These are phyloP conservation scores for Marasmius tenuissimus DNA, from an alignment of 1,284 basidiomycete species.

Conservation along the genomic window DNA sequence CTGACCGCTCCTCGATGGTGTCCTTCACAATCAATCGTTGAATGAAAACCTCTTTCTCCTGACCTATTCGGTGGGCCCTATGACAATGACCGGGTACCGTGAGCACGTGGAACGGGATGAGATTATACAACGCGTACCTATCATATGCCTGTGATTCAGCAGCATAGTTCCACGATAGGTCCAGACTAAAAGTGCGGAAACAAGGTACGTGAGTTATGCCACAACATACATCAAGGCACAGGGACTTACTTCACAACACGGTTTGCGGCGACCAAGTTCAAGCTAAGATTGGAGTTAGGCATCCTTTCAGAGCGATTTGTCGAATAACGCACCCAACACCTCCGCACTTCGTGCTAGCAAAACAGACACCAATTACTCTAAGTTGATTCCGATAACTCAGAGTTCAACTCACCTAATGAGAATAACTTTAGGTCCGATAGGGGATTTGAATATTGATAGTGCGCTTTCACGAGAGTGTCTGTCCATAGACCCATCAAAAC, in stretches of 20 bases:
- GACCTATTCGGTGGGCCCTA: constrained; percentile 63
- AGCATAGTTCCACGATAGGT: constrained; percentile 72
- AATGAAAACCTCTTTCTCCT: constrained; percentile 66
- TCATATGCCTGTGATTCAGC: constrained; percentile 70
- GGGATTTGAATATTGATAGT: constrained; percentile 49
- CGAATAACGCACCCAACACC: constrained; percentile 51
- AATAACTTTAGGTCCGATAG: constrained; percentile 58
- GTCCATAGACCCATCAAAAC: constrained; percentile 69
- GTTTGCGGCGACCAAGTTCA: constrained; percentile 66
- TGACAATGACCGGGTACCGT: not conserved
- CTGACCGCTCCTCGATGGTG: constrained; percentile 72
- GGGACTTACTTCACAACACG: constrained; percentile 61
- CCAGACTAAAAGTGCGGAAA: constrained; percentile 43
- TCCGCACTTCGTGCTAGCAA: constrained; percentile 58
- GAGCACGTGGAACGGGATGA: not conserved
- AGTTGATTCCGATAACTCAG: not conserved
- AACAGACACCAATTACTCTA: not conserved
- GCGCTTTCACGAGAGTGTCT: constrained; percentile 47
- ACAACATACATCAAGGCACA: not conserved
- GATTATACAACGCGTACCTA: constrained; percentile 32
- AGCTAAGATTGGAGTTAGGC: constrained; percentile 20
- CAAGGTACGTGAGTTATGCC: not conserved
- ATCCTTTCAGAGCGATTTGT: not conserved
- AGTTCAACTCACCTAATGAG: constrained; percentile 50
- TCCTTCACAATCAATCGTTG: constrained; percentile 66